phyloP scores from a whole-genome alignment of 306 rosid genomes.

The Arachis hypogaea region DNA sequence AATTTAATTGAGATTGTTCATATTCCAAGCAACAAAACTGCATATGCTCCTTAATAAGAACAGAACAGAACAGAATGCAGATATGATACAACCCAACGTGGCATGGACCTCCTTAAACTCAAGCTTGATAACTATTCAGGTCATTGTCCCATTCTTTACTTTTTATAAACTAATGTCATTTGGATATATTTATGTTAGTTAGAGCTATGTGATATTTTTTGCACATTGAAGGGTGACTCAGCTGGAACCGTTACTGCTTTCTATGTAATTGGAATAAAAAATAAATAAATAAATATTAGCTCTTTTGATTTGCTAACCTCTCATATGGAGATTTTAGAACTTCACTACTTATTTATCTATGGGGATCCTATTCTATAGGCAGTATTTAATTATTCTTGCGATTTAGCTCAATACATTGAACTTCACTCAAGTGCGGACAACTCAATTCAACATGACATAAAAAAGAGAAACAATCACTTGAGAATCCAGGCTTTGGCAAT shows the following conservation, averaged over 20 bases:
- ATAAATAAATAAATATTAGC: no score
- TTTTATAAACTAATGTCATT: not conserved
- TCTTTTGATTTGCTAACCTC: no score
- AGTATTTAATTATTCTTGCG: not conserved
- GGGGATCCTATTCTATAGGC: not conserved
- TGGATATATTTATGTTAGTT: not conserved
- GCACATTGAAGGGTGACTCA: constrained; percentile 73
- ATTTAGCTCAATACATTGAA: constrained; percentile 22
- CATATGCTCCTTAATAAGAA: no score
- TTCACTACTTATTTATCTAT: no score
- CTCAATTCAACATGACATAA: not conserved
- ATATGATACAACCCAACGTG: no score
- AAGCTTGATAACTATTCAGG: constrained; percentile 86
- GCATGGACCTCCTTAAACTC: constrained; percentile 60
- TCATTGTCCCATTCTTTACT: constrained; percentile 5
- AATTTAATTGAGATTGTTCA: no score
- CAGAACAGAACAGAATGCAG: no score
- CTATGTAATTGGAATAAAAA: constrained; percentile 58
- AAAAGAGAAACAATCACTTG: constrained; percentile 2
- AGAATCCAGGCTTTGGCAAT: constrained; percentile 25
- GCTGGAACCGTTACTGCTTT: constrained; percentile 96
- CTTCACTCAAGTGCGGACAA: constrained; percentile 34
- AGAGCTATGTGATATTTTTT: not conserved
- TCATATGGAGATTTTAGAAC: no score
- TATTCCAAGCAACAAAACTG: no score